A percentile compares a stretch with the other conserved stretches of the same genome.
These are phyloP conservation scores for Eucalyptus curtisii DNA, from an alignment of 345 rosid genomes.

Conservation along the genomic window DNA sequence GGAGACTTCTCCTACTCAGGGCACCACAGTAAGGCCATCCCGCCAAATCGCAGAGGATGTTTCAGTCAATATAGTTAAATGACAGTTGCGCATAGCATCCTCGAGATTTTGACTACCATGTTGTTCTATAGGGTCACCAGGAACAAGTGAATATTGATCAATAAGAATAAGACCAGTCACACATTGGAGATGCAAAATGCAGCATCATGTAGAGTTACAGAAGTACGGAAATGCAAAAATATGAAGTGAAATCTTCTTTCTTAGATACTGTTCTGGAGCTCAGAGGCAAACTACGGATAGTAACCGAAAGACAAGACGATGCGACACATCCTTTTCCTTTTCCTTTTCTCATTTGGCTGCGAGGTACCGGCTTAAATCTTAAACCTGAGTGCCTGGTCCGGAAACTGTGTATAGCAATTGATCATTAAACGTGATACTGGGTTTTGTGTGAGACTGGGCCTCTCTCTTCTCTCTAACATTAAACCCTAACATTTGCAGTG, in stretches of 20 bases:
- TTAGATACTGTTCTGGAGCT: not conserved
- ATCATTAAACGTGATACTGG: not conserved
- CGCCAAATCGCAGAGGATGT: not conserved
- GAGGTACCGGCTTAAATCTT: not conserved
- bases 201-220: not conserved
- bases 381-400: not conserved
- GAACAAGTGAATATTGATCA: not conserved
- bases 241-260: not conserved
- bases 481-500: not conserved
- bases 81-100: not conserved
- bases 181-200: not conserved
- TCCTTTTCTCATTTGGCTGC: not conserved
- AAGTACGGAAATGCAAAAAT: not conserved
- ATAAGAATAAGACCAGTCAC: not conserved
- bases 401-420: not conserved
- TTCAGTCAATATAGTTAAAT: not conserved
- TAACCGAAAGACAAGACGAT: not conserved
- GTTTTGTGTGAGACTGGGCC: not conserved
- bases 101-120: not conserved
- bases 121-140: not conserved
- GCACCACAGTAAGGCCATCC: not conserved
- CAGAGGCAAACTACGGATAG: not conserved
- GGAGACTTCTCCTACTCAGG: not conserved
- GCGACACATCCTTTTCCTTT: not conserved
- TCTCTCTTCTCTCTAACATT: not conserved